Conservation (phyloP, 495 filamentous ascomycete species). For the Neurospora cerealis region DNA sequence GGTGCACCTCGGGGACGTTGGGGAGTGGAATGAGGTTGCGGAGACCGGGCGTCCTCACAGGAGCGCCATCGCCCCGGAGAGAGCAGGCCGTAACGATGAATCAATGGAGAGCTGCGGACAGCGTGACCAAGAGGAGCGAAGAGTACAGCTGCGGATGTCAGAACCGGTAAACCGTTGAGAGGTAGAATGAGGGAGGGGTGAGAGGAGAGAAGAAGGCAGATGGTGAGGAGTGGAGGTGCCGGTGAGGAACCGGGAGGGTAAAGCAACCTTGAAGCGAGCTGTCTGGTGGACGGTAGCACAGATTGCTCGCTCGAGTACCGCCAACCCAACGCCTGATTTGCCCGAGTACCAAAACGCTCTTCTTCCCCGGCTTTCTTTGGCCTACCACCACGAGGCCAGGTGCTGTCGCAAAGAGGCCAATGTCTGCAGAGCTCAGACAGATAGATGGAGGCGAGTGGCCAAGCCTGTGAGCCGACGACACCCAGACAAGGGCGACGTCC, state of each 20-base stretch:
- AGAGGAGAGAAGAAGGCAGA: conserved; percentile 4
- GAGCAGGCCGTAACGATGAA: conserved; percentile 5
- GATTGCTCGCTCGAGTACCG: conserved; percentile 12
- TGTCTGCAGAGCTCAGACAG: background rate
- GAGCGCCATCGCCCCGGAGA: conserved; percentile 19
- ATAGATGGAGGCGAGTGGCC: background rate
- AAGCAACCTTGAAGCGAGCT: conserved; percentile 3
- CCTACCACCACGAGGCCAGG: background rate
- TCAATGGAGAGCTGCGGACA: conserved; percentile 16
- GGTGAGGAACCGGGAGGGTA: conserved; percentile 5
- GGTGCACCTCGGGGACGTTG: conserved; percentile 20
- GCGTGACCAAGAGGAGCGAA: conserved; percentile 25
- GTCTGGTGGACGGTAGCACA: conserved; percentile 5
- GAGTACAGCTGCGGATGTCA: conserved; percentile 20
- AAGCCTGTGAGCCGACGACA: background rate
- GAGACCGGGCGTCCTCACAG: conserved; percentile 27
- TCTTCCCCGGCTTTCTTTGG: background rate
- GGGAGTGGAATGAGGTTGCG: conserved; percentile 18
- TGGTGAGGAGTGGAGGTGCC: conserved; percentile 4
- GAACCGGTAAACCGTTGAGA: conserved; percentile 14
- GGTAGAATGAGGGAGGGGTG: conserved; percentile 9
- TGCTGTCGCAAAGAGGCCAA: background rate
- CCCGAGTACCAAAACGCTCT: background rate
- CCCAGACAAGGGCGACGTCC: background rate
- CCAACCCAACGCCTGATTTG: conserved; percentile 8